These are phyloP conservation scores for Epicoccum nigrum DNA, from an alignment of 2,329 filamentous ascomycete species.

Conservation along the genomic window DNA sequence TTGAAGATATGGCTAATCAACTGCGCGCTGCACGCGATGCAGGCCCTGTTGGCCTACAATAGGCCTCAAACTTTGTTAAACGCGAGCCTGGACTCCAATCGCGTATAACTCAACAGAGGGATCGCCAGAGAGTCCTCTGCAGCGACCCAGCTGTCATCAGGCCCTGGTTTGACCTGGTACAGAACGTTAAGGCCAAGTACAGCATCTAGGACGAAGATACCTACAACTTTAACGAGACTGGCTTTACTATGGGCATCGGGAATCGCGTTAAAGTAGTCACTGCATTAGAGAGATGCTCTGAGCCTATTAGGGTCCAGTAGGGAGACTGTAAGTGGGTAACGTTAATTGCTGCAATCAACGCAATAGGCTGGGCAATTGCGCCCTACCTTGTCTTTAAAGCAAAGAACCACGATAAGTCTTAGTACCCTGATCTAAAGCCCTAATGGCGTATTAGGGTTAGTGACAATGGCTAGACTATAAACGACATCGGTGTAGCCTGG, in stretches of 20 bases:
- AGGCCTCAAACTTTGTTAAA: constrained; percentile 12
- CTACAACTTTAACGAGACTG: constrained; percentile 28
- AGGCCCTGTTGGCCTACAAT: constrained; percentile 14
- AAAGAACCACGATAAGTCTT: no score
- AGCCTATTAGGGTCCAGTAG: constrained; percentile 11
- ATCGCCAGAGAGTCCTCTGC: constrained; percentile 7
- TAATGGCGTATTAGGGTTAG: no score
- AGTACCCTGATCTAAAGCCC: no score
- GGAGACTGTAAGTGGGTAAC: constrained; percentile 16
- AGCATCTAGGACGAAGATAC: constrained; percentile 14
- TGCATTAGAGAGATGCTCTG: not conserved
- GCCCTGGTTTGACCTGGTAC: not conserved
- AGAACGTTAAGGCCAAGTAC: not conserved
- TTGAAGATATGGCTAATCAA: constrained; percentile 18
- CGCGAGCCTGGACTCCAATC: constrained; percentile 14
- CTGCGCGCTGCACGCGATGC: constrained; percentile 1
- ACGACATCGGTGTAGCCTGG: no score
- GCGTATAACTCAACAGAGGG: constrained; percentile 2
- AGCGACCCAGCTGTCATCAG: not conserved
- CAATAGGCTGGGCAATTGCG: no score
- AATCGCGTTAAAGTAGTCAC: constrained; percentile 1
- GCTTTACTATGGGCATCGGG: constrained; percentile 20
- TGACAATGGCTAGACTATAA: no score
- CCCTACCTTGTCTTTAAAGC: not conserved
- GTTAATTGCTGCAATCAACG: no score